phyloP scores from a whole-genome alignment of 176 grass and related monocot genomes.

The Carex littledalei region DNA sequence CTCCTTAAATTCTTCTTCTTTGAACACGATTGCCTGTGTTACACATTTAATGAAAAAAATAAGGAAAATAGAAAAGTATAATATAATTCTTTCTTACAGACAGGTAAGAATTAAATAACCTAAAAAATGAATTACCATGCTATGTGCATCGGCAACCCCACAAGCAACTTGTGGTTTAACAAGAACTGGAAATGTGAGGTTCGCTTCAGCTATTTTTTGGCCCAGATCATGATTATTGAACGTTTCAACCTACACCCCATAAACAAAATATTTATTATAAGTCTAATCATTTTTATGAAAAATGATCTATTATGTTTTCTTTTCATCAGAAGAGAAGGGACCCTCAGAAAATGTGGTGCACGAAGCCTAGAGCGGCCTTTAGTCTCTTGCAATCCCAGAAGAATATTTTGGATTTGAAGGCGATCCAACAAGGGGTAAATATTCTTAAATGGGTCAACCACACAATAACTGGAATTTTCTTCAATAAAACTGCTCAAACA shows the following conservation, averaged over 20 bases:
- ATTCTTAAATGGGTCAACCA: slow-evolving; percentile 71
- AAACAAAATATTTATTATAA: slow-evolving; percentile 14
- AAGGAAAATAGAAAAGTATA: not conserved
- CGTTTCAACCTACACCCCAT: slow-evolving; percentile 39
- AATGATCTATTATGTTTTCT: not conserved
- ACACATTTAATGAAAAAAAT: slow-evolving; percentile 15
- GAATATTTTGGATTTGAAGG: slow-evolving; percentile 77
- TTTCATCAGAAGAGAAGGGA: slow-evolving; percentile 32
- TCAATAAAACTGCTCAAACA: slow-evolving; percentile 47
- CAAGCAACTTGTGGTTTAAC: slow-evolving; percentile 98
- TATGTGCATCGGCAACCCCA: slow-evolving; percentile 88
- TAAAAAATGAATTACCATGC: slow-evolving; percentile 58
- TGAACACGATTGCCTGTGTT: slow-evolving; percentile 74
- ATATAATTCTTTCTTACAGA: not conserved
- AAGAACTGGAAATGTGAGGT: slow-evolving; percentile 79
- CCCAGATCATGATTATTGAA: slow-evolving; percentile 50
- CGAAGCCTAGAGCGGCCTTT: slow-evolving; percentile 50
- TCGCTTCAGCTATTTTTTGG: slow-evolving; percentile 49
- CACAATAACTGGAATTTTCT: slow-evolving; percentile 50
- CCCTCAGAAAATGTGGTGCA: slow-evolving; percentile 74
- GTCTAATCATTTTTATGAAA: slow-evolving; percentile 8
- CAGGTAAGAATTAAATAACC: slow-evolving; percentile 11
- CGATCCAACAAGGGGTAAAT: slow-evolving; percentile 87
- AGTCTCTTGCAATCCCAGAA: slow-evolving; percentile 59
- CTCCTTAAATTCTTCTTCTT: slow-evolving; percentile 70